Base-by-base conservation (phyloP, 148 eudicot species). In the Silene conica region DNA sequence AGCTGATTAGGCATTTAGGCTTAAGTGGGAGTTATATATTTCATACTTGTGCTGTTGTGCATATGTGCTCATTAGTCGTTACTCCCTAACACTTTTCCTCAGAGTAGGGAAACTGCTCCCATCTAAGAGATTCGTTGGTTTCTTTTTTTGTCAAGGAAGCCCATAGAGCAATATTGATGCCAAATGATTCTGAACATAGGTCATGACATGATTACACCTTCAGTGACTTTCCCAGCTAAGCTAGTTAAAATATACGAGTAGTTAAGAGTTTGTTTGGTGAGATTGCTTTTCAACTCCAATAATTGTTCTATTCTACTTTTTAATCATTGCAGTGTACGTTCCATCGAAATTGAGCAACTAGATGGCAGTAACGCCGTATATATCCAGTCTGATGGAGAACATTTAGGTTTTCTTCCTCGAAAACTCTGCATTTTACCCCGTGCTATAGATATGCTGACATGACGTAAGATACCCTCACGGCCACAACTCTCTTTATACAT, bases 311-410 rank as follows among this genome's bases (percentile, higher is more conserved):
- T 20, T 16, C 41, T 28, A 31, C n/a, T 76, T 46, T 73, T 38
- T 68, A 43, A 18, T 26, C 45, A 46, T 75, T 82, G 75, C 85
- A 94, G 98, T 57, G 96, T 82, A 56, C 81, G 45, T 43, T 87
- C 96, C 8, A 87, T 94, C 34, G 93, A 89, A 80, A 85, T 94
- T 25, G 93, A 90, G 84, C 92, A 86, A 77, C 73, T 90, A 13
- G 84, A 74, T 26, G 67, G 84, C 46, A 76, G 69, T 38, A 77
- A 78, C 67, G 57, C 67, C 78, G 79, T 92, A 7, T 88, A 72
- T 79, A 90, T 94, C 75, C 98, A 94, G 77, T 86, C 98, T 54
- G 98, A 94, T 79, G 98, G 98, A 57, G 98, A 94, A 81, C 80
- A 86, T 82, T 74, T 94, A 54, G 98, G 98, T 46, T 92, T 90